Evolutionary conservation across 176 grass and related monocot species (phyloP).

Genomic region (Bromus sterilis): DNA sequence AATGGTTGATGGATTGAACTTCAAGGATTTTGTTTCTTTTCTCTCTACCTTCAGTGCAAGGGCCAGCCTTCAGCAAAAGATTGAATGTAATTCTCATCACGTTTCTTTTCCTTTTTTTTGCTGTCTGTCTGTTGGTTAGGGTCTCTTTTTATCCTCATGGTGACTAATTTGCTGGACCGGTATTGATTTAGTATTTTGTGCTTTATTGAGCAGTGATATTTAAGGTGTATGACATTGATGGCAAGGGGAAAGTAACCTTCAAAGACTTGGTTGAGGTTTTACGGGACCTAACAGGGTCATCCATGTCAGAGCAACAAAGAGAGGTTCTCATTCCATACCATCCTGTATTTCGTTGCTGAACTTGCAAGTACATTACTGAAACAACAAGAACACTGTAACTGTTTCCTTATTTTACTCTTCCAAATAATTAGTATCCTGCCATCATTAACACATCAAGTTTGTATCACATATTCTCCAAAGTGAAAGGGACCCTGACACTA

Average conservation of each 20-base stretch:
- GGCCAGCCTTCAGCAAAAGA: slow-evolving; percentile 42
- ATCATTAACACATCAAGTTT: background rate
- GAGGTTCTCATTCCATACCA: slow-evolving; percentile 33
- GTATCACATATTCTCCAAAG: background rate
- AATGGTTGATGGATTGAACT: slow-evolving; percentile 81
- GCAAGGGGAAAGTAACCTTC: slow-evolving; percentile 74
- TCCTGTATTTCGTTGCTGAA: background rate
- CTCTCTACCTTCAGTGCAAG: slow-evolving; percentile 66
- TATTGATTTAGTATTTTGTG: background rate
- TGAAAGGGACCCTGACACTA: background rate
- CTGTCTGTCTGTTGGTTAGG: background rate
- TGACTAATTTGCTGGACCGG: background rate
- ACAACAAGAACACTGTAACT: background rate
- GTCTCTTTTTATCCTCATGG: background rate
- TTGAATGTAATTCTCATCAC: slow-evolving; percentile 37
- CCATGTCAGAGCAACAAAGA: slow-evolving; percentile 75
- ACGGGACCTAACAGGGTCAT: slow-evolving; percentile 63
- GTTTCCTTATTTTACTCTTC: background rate
- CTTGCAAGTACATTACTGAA: background rate
- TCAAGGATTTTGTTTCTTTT: slow-evolving; percentile 68
- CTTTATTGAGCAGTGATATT: slow-evolving; percentile 57
- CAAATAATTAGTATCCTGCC: background rate
- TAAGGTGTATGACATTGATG: slow-evolving; percentile 78
- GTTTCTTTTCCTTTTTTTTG: background rate
- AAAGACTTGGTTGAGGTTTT: slow-evolving; percentile 80